These are phyloP conservation scores for Candida ovalis DNA, from an alignment of 805 yeast genomes.

Conservation along the genomic window DNA sequence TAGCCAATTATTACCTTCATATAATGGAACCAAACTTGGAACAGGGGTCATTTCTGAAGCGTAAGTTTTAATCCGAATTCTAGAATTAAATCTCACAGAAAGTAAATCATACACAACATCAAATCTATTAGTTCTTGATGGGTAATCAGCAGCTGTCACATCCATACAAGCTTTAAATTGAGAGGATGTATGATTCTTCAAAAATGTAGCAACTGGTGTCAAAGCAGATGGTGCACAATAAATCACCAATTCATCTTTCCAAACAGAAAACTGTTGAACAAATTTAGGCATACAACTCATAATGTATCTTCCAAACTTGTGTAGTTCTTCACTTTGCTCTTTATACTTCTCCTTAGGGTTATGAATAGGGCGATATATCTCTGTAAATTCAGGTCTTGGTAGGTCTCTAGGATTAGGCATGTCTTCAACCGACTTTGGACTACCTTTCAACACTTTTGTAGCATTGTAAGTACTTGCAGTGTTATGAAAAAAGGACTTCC, in stretches of 20 bases:
- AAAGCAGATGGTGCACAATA: conserved; percentile 74
- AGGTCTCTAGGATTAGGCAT: conserved; percentile 32
- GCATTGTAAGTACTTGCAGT: not conserved
- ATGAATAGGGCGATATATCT: conserved; percentile 45
- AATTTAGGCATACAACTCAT: conserved; percentile 77
- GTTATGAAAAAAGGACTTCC: not conserved
- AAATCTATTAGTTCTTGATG: conserved; percentile 77
- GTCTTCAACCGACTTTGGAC: conserved; percentile 19
- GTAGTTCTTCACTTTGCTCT: conserved; percentile 66
- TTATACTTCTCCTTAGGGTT: conserved; percentile 77
- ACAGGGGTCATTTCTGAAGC: conserved; percentile 81
- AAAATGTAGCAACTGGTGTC: conserved; percentile 64
- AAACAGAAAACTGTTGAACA: conserved; percentile 79
- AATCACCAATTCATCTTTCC: conserved; percentile 84
- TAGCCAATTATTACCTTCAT: conserved; percentile 83
- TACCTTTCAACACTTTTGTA: not conserved
- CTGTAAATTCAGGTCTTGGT: conserved; percentile 32
- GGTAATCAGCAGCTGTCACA: conserved; percentile 84
- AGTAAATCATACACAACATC: conserved; percentile 83
- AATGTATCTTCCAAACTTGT: conserved; percentile 75
- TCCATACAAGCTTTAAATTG: conserved; percentile 79
- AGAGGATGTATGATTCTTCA: conserved; percentile 74
- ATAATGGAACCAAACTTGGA: conserved; percentile 70
- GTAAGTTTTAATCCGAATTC: conserved; percentile 85
- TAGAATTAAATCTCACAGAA: conserved; percentile 77